phyloP scores from a whole-genome alignment of 2,329 filamentous ascomycete species.

The Aspergillus unguis region DNA sequence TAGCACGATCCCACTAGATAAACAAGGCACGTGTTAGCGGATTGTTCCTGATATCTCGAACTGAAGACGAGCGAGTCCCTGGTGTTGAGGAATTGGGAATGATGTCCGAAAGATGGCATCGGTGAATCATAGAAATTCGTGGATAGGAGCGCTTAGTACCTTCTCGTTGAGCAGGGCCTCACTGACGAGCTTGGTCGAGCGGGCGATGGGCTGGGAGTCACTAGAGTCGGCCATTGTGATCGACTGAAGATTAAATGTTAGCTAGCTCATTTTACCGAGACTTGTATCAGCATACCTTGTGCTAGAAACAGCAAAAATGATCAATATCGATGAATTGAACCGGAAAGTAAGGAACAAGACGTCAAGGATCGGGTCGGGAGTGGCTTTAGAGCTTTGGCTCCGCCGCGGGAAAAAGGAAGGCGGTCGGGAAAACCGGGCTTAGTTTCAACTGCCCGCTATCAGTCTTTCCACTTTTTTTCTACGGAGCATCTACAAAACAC shows the following conservation, averaged over 20 bases:
- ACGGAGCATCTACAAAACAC: slow-evolving; percentile 3
- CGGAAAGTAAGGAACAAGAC: slow-evolving; percentile 18
- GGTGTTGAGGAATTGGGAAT: too few relatives aligned
- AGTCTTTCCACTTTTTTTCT: slow-evolving; percentile 21
- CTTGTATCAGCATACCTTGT: slow-evolving; percentile 15
- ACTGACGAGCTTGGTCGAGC: slow-evolving; percentile 77
- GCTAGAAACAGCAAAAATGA: slow-evolving; percentile 16
- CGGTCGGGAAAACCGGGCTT: slow-evolving; percentile 39
- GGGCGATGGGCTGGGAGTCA: slow-evolving; percentile 60
- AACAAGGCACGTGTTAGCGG: slow-evolving; percentile 18
- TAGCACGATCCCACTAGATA: slow-evolving; percentile 90
- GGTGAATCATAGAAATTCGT: not conserved
- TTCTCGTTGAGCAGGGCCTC: slow-evolving; percentile 99
- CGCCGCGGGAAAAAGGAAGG: slow-evolving; percentile 27
- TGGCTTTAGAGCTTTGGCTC: slow-evolving; percentile 23
- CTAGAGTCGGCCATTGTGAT: slow-evolving; percentile 55
- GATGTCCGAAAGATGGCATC: too few relatives aligned
- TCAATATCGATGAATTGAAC: slow-evolving; percentile 20
- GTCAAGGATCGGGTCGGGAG: slow-evolving; percentile 17
- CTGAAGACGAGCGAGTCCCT: too few relatives aligned
- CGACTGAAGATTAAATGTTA: slow-evolving; percentile 20
- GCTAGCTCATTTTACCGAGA: not conserved
- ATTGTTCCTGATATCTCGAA: not conserved
- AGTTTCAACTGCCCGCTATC: slow-evolving; percentile 12
- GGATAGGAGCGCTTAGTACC: slow-evolving; percentile 54